A percentile compares a stretch with the other conserved stretches of the same genome.
Conservation (phyloP, 2,329 filamentous ascomycete species). For the Aureobasidium lini region DNA sequence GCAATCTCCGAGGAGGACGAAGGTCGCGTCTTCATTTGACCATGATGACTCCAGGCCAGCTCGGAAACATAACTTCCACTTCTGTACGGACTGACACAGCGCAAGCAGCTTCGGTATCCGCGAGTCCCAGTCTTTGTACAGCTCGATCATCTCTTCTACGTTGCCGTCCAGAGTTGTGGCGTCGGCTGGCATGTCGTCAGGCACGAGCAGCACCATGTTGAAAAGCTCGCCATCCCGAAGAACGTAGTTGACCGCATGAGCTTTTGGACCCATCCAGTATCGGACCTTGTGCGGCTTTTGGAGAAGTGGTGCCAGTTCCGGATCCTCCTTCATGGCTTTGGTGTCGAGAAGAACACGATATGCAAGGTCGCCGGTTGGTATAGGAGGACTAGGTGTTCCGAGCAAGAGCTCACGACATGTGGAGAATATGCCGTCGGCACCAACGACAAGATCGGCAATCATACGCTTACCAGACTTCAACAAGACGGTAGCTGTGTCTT, state of each 20-base stretch:
- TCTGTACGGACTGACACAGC: conserved; percentile 51
- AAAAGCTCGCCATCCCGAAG: conserved; percentile 42
- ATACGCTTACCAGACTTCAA: conserved; percentile 31
- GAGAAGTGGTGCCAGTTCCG: conserved; percentile 39
- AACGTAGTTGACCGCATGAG: conserved; percentile 47
- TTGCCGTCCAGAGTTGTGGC: conserved; percentile 42
- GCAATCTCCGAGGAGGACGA: conserved; percentile 56
- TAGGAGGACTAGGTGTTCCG: conserved; percentile 39
- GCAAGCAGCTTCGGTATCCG: conserved; percentile 43
- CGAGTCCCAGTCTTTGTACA: conserved; percentile 53
- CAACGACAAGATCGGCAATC: conserved; percentile 40
- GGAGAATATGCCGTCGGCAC: conserved; percentile 43
- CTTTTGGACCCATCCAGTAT: conserved; percentile 47
- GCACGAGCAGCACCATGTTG: conserved; percentile 46
- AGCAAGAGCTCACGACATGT: conserved; percentile 39
- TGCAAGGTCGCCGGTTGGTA: conserved; percentile 44
- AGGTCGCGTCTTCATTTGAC: conserved; percentile 49
- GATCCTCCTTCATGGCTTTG: conserved; percentile 39
- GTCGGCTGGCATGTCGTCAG: conserved; percentile 42
- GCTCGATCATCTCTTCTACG: conserved; percentile 46
- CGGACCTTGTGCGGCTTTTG: conserved; percentile 41
- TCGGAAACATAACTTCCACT: conserved; percentile 55
- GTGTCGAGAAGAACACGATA: conserved; percentile 43
- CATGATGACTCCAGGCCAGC: conserved; percentile 47
- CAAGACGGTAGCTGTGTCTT: conserved; percentile 30